Evolutionary conservation across 2,329 filamentous ascomycete genomes (phyloP), one percentile per base, ranked within the genome.

Genomic region (Colletotrichum australisinense): DNA sequence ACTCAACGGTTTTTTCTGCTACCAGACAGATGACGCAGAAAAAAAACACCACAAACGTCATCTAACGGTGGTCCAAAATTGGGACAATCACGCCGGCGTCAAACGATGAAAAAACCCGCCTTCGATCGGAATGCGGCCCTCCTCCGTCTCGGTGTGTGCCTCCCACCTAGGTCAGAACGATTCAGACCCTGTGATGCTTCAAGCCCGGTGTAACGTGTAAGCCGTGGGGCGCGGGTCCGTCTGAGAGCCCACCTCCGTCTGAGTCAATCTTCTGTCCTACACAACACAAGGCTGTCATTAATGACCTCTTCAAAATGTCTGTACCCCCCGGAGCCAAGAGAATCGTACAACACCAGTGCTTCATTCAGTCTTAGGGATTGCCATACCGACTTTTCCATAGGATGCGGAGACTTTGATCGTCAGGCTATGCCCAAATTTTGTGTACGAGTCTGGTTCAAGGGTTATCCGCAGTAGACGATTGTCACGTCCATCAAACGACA

Each of bases 181-280:
- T 42, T 63, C 56, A 63, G 71, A 73, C 71, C 71, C 67, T 73
- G 60, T 49, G 62, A 64, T 58, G 60, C 26, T 38, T 46, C 46
- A 55, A 38, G 32, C 56, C 24, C 26, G 24, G 24, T 3, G n/a
- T 35, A 42, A 42, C 38, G 5, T 42, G 38, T 42, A 42, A 42
- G 38, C 14, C 38, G 38, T 16, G 38, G 38, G 38, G 38, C 38
- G 38, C 38, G n/a, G n/a, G n/a, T n/a, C n/a, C n/a, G n/a, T n/a
- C n/a, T n/a, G 38, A 42, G 26, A 32, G 49, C 49, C n/a, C 52
- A n/a, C n/a, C n/a, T n/a, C 28, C 57, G 62, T 73, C 71, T 73
- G n/a, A 66, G 60, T 62, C 62, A 57, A 42, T n/a, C n/a, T n/a
- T n/a, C n/a, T n/a, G n/a, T 71, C 67, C 38, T n/a, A 52, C 56